phyloP scores from a whole-genome alignment of 2,329 filamentous ascomycete species.

The Colletotrichum sp. region DNA sequence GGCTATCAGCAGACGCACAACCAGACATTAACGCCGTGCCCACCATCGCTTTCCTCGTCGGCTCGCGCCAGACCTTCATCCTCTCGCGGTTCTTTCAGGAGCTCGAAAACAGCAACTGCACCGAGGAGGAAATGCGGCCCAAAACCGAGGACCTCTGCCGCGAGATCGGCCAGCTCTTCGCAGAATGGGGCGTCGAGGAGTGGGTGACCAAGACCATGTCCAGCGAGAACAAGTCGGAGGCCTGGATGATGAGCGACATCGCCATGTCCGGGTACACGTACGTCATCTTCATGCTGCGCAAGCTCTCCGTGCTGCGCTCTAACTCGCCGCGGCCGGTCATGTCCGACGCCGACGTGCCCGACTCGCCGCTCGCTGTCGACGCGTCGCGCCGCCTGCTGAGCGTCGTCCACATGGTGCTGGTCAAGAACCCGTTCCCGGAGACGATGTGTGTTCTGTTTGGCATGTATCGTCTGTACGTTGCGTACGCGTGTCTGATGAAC shows the following conservation, averaged over 20 bases:
- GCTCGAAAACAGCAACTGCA: not conserved
- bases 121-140: constrained; percentile 24
- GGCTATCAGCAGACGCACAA: constrained; percentile 27
- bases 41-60: constrained; percentile 29
- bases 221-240: constrained; percentile 22
- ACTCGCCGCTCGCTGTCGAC: constrained; percentile 31
- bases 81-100: constrained; percentile 31
- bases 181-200: constrained; percentile 30
- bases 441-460: constrained; percentile 29
- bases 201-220: constrained; percentile 25
- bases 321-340: constrained; percentile 28
- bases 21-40: constrained; percentile 24
- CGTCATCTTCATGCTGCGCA: constrained; percentile 37
- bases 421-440: constrained; percentile 25
- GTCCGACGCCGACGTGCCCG: constrained; percentile 31
- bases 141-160: constrained; percentile 31
- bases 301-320: constrained; percentile 22
- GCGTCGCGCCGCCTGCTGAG: constrained; percentile 27
- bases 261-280: constrained; percentile 32
- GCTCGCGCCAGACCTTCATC: constrained; percentile 31
- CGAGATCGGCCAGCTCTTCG: constrained; percentile 29
- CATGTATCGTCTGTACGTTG: constrained; percentile 30
- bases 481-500: constrained; percentile 30
- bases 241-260: constrained; percentile 32
- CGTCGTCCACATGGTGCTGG: constrained; percentile 22